Evolutionary conservation across 352 stramenopile genomes (phyloP).

Genomic region (Discostella stelligera): DNA sequence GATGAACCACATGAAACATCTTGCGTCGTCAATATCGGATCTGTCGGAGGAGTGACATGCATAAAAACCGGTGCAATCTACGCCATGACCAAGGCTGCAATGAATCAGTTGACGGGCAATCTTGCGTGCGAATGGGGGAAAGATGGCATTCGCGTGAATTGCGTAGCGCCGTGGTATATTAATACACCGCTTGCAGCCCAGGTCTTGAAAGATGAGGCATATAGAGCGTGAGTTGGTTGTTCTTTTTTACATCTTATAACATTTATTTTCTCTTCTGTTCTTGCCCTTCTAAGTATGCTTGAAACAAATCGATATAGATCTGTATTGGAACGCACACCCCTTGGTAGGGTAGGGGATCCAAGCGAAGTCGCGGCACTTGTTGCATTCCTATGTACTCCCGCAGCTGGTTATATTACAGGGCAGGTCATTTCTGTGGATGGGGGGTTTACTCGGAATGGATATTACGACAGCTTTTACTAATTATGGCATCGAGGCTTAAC

Average conservation of each 20-base stretch:
- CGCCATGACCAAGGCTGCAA: conserved; percentile 79
- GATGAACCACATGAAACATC: conserved; percentile 47
- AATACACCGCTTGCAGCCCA: conserved; percentile 83
- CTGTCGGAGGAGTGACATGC: conserved; percentile 72
- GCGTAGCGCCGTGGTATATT: conserved; percentile 84
- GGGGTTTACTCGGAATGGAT: conserved; percentile 75
- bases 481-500: conserved; percentile 11
- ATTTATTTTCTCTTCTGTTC: neutral
- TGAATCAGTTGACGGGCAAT: conserved; percentile 83
- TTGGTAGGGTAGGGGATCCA: conserved; percentile 76
- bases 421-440: conserved; percentile 82
- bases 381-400: conserved; percentile 77
- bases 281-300: neutral
- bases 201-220: conserved; percentile 81
- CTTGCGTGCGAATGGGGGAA: conserved; percentile 81
- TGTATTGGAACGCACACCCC: conserved; percentile 72
- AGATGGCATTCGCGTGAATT: conserved; percentile 82
- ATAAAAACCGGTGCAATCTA: conserved; percentile 74
- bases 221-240: conserved; percentile 58
- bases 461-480: conserved; percentile 72
- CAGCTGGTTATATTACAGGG: conserved; percentile 71
- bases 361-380: conserved; percentile 76
- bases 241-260: neutral
- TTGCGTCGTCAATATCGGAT: conserved; percentile 79
- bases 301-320: conserved; percentile 17